Evolutionary conservation across 331 rosid species (phyloP).

Genomic region (Erythrophleum ivorense): DNA sequence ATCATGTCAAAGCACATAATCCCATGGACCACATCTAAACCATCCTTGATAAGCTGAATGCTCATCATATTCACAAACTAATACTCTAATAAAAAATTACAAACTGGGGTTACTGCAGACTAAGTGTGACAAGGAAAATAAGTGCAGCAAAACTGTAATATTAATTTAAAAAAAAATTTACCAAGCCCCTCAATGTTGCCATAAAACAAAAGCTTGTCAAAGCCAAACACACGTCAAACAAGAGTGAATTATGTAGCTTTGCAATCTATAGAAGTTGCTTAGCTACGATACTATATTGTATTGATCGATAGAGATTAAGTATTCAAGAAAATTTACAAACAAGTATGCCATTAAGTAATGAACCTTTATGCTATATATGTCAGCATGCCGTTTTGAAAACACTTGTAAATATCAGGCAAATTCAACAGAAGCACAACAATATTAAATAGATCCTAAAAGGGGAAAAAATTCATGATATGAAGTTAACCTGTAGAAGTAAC

Average conservation of each 20-base stretch:
- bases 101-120: neutral
- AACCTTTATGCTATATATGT: neutral
- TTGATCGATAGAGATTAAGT: slow-evolving; percentile 11
- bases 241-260: neutral
- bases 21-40: neutral
- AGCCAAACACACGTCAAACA: neutral
- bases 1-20: neutral
- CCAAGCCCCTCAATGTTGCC: slow-evolving; percentile 1
- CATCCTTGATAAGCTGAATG: slow-evolving; percentile 20
- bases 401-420: neutral
- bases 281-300: neutral
- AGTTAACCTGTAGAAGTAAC: slow-evolving; percentile 84
- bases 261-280: slow-evolving; percentile 15
- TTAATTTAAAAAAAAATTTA: neutral
- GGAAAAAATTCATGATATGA: slow-evolving; percentile 20
- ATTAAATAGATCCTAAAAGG: neutral
- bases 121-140: neutral
- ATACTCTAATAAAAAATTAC: neutral
- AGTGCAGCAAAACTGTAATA: neutral
- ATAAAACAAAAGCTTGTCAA: neutral
- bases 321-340: no score
- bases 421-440: neutral
- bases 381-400: neutral
- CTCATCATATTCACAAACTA: neutral
- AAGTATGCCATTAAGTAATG: neutral